These are phyloP conservation scores for Penicillium sp. DNA, from an alignment of 2,329 filamentous ascomycete species.

Conservation along the genomic window DNA sequence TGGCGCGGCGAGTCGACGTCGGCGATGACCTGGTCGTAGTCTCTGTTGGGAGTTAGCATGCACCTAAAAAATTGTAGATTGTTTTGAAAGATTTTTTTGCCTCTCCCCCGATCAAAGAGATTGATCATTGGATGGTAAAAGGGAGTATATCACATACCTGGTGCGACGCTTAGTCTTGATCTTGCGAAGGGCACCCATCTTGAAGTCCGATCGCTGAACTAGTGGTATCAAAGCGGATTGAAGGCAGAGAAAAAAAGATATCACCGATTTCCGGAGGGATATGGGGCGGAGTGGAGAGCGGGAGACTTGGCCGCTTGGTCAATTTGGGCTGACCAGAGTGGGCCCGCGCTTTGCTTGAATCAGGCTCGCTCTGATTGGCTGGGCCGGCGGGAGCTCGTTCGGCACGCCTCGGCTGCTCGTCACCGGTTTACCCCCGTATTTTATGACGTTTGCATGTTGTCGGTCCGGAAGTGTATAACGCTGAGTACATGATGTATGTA, in stretches of 20 bases:
- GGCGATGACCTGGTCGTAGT: constrained; percentile 87
- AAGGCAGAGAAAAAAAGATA: constrained; percentile 28
- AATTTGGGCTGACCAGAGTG: constrained; percentile 35
- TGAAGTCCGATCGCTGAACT: constrained; percentile 26
- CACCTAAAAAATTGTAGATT: background rate
- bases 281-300: constrained; percentile 31
- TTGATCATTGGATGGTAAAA: background rate
- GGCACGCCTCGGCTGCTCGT: constrained; percentile 42
- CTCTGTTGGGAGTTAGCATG: constrained; percentile 59
- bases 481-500: constrained; percentile 10
- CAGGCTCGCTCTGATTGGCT: constrained; percentile 33
- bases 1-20: constrained; percentile 81
- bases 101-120: background rate
- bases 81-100: background rate
- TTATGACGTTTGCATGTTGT: constrained; percentile 28
- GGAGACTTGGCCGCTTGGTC: constrained; percentile 29
- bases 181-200: constrained; percentile 70
- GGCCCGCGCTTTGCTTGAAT: constrained; percentile 28
- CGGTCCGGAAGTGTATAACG: background rate
- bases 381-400: constrained; percentile 32
- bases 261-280: constrained; percentile 44
- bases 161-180: constrained; percentile 75
- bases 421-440: constrained; percentile 27
- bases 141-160: constrained; percentile 54
- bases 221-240: constrained; percentile 23